These are phyloP conservation scores for Exidia glandulosa DNA, from an alignment of 768 basidiomycete species.

Conservation along the genomic window DNA sequence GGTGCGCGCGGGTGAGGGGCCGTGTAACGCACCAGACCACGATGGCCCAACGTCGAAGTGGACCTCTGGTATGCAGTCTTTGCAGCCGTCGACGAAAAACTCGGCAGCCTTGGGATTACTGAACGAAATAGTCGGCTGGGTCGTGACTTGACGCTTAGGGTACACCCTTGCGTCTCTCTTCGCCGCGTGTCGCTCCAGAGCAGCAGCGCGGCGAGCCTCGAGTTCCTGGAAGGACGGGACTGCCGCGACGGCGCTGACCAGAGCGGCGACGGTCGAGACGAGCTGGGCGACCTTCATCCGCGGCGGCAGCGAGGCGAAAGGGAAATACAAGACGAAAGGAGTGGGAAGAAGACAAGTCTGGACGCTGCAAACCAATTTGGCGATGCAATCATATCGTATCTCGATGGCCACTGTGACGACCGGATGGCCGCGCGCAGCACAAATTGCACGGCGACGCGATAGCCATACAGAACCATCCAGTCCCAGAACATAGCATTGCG, in stretches of 20 bases:
- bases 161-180: no score
- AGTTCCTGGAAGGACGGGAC: not conserved
- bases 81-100: conserved; percentile 37
- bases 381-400: no score
- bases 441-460: no score
- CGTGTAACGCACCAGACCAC: conserved; percentile 11
- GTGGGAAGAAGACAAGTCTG: not conserved
- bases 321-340: not conserved
- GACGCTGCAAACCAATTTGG: no score
- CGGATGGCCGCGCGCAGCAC: no score
- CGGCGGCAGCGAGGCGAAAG: not conserved
- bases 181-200: not conserved
- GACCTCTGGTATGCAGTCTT: conserved; percentile 28
- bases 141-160: no score
- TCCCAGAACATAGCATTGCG: no score
- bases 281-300: not conserved
- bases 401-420: no score
- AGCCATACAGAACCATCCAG: no score
- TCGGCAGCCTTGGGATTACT: conserved; percentile 17
- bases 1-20: no score
- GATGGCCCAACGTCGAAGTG: conserved; percentile 27
- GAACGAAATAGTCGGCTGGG: conserved; percentile 6
- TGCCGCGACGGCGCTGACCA: not conserved
- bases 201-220: not conserved
- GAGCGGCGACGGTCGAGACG: not conserved